Conservation (phyloP, 1,139 yeast species). For the Suhomyces guaymorum region DNA sequence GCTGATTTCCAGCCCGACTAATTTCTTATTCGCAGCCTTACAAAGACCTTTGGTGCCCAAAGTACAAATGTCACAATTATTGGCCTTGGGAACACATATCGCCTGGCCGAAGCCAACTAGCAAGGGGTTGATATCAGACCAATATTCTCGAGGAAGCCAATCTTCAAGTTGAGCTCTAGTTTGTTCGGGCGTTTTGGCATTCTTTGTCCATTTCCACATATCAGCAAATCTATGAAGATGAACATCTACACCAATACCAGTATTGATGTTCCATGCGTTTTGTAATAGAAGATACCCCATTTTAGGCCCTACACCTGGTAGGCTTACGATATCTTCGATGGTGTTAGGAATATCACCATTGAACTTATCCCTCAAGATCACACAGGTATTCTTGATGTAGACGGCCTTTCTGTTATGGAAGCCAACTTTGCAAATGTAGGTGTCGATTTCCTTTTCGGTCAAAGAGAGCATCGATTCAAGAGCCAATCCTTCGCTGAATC, state of each 20-base stretch:
- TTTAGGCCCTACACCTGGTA: conserved; percentile 96
- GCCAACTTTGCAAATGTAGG: conserved; percentile 76
- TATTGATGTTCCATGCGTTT: conserved; percentile 72
- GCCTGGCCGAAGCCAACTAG: conserved; percentile 94
- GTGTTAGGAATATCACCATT: conserved; percentile 71
- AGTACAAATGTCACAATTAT: conserved; percentile 74
- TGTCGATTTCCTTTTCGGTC: conserved; percentile 60
- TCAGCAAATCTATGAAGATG: conserved; percentile 82
- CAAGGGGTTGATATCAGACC: conserved; percentile 85
- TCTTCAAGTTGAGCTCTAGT: conserved; percentile 67
- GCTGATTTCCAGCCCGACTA: conserved; percentile 35
- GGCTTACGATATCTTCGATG: conserved; percentile 59
- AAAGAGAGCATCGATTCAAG: conserved; percentile 41
- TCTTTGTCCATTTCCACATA: conserved; percentile 77
- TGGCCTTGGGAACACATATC: conserved; percentile 72
- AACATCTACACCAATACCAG: conserved; percentile 92
- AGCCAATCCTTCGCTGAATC: conserved; percentile 34
- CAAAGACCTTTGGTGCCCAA: conserved; percentile 56
- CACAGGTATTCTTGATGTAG: conserved; percentile 65
- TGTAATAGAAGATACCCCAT: conserved; percentile 87
- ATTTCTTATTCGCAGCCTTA: conserved; percentile 47
- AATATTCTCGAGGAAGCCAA: conserved; percentile 72
- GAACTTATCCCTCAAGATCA: conserved; percentile 50
- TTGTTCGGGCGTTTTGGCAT: conserved; percentile 66
- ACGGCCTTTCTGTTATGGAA: conserved; percentile 79